A percentile compares a stretch with the other conserved stretches of the same genome.
phyloP scores from a whole-genome alignment of 2,329 filamentous ascomycete genomes.

The Myotisia sp. region DNA sequence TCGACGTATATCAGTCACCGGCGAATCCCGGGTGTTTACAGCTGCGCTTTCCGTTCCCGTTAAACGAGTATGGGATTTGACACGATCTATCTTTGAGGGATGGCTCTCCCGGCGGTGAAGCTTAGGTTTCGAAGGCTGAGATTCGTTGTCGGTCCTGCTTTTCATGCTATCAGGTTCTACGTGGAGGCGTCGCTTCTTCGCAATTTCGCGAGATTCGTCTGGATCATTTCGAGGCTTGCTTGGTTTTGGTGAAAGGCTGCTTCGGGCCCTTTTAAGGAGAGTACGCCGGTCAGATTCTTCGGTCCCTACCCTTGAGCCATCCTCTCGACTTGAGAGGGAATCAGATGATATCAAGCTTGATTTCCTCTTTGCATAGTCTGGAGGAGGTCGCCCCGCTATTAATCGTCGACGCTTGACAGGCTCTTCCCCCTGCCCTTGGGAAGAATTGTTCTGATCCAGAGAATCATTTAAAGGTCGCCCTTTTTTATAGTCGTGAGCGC shows the following conservation, averaged over 20 bases:
- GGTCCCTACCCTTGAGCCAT: conserved; percentile 19
- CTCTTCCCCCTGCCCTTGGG: conserved; percentile 21
- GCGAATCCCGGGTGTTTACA: conserved; percentile 1
- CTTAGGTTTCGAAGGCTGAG: conserved; percentile 17
- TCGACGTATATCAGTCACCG: conserved; percentile 10
- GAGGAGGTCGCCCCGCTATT: conserved; percentile 28
- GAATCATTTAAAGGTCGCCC: conserved; percentile 15
- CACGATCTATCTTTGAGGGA: background rate
- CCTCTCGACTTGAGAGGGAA: conserved; percentile 27
- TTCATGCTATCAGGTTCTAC: no score
- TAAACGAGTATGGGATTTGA: background rate
- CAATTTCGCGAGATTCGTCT: conserved; percentile 20
- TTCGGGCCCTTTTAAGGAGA: conserved; percentile 28
- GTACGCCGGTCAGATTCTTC: conserved; percentile 15
- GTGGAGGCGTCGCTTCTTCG: conserved; percentile 31
- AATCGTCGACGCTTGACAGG: conserved; percentile 26
- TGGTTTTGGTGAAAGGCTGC: conserved; percentile 29
- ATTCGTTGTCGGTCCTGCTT: no score
- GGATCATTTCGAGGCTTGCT: conserved; percentile 21
- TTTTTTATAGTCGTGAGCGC: conserved; percentile 16
- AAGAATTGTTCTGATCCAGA: conserved; percentile 22
- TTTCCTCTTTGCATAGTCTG: conserved; percentile 20
- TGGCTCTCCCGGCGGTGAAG: background rate
- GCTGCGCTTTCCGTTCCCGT: background rate
- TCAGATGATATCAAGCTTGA: conserved; percentile 29